A percentile compares a stretch with the other conserved stretches of the same genome.
phyloP scores from a whole-genome alignment of 2,329 filamentous ascomycete species.

The Bipolaris sorokiniana region DNA sequence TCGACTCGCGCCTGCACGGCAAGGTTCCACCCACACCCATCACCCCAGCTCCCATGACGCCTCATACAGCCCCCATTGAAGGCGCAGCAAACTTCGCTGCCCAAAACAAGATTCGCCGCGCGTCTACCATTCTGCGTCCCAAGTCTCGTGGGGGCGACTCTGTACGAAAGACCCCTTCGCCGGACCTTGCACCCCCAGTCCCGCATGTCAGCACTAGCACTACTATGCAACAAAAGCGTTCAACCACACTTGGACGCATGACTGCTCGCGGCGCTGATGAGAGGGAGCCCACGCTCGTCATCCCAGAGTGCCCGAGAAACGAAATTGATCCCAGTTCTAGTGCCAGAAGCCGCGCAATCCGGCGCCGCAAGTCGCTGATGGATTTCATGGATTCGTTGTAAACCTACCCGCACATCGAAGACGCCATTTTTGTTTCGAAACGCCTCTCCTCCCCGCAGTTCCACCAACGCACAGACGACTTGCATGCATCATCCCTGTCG shows the following conservation, averaged over 20 bases:
- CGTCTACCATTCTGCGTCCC: conserved; percentile 40
- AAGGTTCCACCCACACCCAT: conserved; percentile 36
- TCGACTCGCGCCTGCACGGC: conserved; percentile 36
- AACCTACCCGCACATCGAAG: conserved; percentile 2
- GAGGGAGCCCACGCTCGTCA: conserved; percentile 41
- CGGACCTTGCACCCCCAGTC: conserved; percentile 33
- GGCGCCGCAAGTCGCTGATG: conserved; percentile 49
- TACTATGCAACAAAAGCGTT: conserved; percentile 24
- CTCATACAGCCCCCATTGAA: conserved; percentile 40
- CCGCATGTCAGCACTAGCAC: conserved; percentile 24
- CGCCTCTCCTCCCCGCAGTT: conserved; percentile 7
- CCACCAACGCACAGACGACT: conserved; percentile 18
- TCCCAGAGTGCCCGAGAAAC: conserved; percentile 42
- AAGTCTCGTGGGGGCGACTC: conserved; percentile 27
- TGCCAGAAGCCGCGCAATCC: conserved; percentile 37
- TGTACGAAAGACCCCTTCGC: conserved; percentile 27
- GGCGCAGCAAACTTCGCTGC: conserved; percentile 25
- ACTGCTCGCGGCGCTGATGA: conserved; percentile 46
- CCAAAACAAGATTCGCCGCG: conserved; percentile 38
- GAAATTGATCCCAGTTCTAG: conserved; percentile 23
- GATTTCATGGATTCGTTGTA: conserved; percentile 38
- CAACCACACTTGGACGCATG: conserved; percentile 29
- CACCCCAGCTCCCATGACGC: conserved; percentile 39
- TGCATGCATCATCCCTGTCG: conserved; percentile 3
- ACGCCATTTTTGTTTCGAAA: conserved; percentile 26